A percentile compares a stretch with the other conserved stretches of the same genome.
These are phyloP conservation scores for Serendipita sp. DNA, from an alignment of 768 basidiomycete species.

Conservation along the genomic window DNA sequence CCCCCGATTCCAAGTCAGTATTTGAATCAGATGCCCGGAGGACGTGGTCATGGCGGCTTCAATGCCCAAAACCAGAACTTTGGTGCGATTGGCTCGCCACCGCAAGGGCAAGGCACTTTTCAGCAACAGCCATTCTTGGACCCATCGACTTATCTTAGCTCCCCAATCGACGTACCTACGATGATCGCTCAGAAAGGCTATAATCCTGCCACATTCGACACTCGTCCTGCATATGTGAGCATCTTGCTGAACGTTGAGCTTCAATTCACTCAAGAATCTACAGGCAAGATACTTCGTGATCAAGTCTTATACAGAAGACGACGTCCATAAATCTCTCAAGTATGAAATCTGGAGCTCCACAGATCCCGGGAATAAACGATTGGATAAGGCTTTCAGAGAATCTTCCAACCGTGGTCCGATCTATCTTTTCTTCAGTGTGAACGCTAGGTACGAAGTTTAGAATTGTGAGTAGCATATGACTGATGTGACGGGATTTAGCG, in stretches of 20 bases:
- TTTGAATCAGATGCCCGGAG: conserved; percentile 28
- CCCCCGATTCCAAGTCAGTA: conserved; percentile 63
- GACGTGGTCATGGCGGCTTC: conserved; percentile 8
- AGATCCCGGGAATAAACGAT: conserved; percentile 89
- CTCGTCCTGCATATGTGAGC: conserved; percentile 59
- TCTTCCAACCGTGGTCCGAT: conserved; percentile 84
- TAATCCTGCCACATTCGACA: conserved; percentile 75
- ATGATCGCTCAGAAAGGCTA: conserved; percentile 80
- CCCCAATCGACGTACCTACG: conserved; percentile 75
- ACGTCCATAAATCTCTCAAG: conserved; percentile 95
- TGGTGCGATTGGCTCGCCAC: neutral
- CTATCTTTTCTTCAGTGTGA: conserved; percentile 97
- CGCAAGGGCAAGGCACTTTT: conserved; percentile 12
- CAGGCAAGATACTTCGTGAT: conserved; percentile 93
- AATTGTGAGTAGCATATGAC: neutral
- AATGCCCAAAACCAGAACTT: conserved; percentile 16
- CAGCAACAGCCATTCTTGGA: conserved; percentile 11
- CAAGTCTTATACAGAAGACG: conserved; percentile 98
- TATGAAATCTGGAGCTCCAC: conserved; percentile 98
- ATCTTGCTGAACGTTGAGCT: conserved; percentile 7
- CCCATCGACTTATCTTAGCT: conserved; percentile 27
- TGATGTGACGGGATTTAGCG: conserved; percentile 28
- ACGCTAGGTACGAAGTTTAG: conserved; percentile 45
- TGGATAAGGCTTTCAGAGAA: conserved; percentile 96
- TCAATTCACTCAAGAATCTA: neutral